Evolutionary conservation across 2,329 filamentous ascomycete species (phyloP), one percentile per base, ranked within the genome.

Genomic region (Botrytis medusae): DNA sequence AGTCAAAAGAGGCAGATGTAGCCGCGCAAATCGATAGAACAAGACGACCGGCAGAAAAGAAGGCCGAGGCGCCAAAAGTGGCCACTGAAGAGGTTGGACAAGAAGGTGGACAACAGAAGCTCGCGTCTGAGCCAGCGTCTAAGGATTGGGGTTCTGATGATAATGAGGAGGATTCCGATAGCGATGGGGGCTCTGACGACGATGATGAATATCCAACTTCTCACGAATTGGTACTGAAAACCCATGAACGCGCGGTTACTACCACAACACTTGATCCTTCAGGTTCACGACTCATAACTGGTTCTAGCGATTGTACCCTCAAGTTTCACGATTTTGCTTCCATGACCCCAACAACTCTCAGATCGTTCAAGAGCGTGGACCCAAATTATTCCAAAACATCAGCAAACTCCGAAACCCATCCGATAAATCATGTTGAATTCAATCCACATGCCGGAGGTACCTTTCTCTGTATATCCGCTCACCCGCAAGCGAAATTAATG

Each of bases 281-380:
- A 0, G 96, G 96, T 18, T 91, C 91, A 64, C 89, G 96, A 78
- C 85, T 99, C 80, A 90, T 95, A 65, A 96, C 94, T n/a, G 95
- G 93, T 34, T 98, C 95, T 8, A 92, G 92, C 74, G 96, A 99
- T 83, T 97, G 94, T 82, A 93, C 90, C 1, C 85, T 98, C 79
- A 98, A 98, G 81, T 86, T 99, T 29, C 94, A 98, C 84, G 95
- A 99, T 81, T 97, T 99, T 81, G 90, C 95, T 4, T 93, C 95
- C 64, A 97, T 99, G 92, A 98, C 95, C 0, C 94, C 95, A 2
- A 96, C 94, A 8, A 98, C 96, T 0, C 88, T 99, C 69, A 92
- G 95, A 78, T 94, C 96, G 0, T 99, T 99, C 87, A 94, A 94
- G 80, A 95, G 91, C 14, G 87, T 98, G 65, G 95, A 99, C 80